Evolutionary conservation across 371 early-diverging fungal species (phyloP).

Genomic region (Coemansia sp.): DNA sequence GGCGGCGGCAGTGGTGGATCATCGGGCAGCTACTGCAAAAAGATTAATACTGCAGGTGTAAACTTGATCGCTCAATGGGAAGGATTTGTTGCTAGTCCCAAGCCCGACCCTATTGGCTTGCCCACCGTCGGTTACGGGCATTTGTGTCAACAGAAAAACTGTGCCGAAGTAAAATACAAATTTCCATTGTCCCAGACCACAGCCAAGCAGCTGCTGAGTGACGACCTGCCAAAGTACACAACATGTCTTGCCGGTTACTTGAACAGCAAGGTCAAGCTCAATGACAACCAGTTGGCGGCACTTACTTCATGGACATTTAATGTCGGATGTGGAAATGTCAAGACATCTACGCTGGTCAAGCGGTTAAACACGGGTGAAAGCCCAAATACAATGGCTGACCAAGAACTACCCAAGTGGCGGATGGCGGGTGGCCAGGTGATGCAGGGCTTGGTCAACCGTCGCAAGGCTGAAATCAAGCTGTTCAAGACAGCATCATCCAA

Average conservation of each 20-base stretch:
- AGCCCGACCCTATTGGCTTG: slow-evolving; percentile 41
- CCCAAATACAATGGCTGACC: background rate
- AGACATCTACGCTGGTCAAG: slow-evolving; percentile 33
- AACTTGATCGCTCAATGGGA: slow-evolving; percentile 31
- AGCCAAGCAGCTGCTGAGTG: slow-evolving; percentile 16
- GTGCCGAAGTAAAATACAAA: background rate
- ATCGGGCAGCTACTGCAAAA: slow-evolving; percentile 15
- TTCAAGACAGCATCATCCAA: too few relatives aligned
- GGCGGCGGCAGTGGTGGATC: background rate
- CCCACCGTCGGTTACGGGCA: slow-evolving; percentile 25
- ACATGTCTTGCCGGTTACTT: slow-evolving; percentile 26
- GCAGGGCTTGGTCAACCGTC: background rate
- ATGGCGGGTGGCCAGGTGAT: background rate
- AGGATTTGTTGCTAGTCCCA: slow-evolving; percentile 37
- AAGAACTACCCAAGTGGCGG: background rate
- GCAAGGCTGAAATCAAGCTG: background rate
- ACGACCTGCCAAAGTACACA: slow-evolving; percentile 33
- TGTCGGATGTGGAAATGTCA: slow-evolving; percentile 31
- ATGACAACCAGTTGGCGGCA: slow-evolving; percentile 3
- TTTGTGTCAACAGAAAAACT: background rate
- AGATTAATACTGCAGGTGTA: slow-evolving; percentile 21
- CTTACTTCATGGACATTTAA: slow-evolving; percentile 1
- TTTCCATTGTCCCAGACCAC: background rate
- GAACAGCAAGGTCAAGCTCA: slow-evolving; percentile 24
- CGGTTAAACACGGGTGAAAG: slow-evolving; percentile 38